phyloP scores from a whole-genome alignment of 2,329 filamentous ascomycete genomes.

The Venturia pyrina region DNA sequence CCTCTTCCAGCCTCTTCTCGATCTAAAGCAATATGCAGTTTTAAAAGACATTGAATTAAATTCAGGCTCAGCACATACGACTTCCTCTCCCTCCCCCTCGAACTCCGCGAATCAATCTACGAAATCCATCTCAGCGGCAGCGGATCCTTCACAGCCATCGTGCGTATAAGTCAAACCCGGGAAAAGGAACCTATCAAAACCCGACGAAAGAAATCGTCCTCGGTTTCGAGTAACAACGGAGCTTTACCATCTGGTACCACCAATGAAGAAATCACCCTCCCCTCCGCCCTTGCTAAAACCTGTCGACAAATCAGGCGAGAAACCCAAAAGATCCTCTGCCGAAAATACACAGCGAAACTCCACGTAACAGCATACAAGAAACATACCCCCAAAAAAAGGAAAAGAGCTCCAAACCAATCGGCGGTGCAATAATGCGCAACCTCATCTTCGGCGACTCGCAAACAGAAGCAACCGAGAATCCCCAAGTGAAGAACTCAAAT shows the following conservation, averaged over 20 bases:
- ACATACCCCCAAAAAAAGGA: background rate
- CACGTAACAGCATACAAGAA: background rate
- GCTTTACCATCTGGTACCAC: background rate
- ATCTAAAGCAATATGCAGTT: background rate
- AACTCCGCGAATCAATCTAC: background rate
- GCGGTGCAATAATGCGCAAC: background rate
- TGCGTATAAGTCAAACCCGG: background rate
- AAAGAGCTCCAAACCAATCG: background rate
- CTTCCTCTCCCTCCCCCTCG: background rate
- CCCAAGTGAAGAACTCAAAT: background rate
- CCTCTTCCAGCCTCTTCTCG: background rate
- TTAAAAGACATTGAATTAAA: background rate
- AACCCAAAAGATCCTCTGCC: background rate
- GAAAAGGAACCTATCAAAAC: too few relatives aligned
- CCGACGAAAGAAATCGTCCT: too few relatives aligned
- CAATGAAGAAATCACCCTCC: background rate
- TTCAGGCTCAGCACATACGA: background rate
- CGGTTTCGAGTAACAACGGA: too few relatives aligned
- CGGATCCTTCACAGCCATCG: background rate
- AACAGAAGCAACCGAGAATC: too few relatives aligned
- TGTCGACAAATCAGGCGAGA: background rate
- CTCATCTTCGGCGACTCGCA: background rate
- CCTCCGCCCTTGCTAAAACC: background rate
- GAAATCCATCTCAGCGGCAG: background rate
- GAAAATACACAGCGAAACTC: background rate